phyloP scores from a whole-genome alignment of 768 basidiomycete species.

The Suillus luteus region DNA sequence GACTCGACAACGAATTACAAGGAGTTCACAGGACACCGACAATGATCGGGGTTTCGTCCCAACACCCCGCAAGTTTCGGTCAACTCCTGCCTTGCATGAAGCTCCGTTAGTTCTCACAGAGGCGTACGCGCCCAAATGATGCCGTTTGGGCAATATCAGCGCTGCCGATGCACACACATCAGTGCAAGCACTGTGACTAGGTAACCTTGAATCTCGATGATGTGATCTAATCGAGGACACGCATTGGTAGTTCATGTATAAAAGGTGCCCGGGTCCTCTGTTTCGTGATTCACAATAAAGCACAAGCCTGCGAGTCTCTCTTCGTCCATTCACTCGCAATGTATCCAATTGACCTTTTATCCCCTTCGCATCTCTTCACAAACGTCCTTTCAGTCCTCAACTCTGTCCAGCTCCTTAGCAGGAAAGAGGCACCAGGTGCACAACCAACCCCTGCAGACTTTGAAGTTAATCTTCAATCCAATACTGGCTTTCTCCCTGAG shows the following conservation, averaged over 20 bases:
- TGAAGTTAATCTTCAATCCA: conserved; percentile 45
- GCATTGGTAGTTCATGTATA: conserved; percentile 36
- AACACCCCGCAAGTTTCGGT: conserved; percentile 10
- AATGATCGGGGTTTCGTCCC: conserved; percentile 19
- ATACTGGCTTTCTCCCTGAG: conserved; percentile 86
- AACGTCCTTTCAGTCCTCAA: conserved; percentile 49
- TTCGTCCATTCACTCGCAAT: conserved; percentile 21
- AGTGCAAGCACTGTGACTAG: conserved; percentile 34
- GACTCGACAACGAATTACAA: conserved; percentile 17
- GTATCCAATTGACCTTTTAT: conserved; percentile 43
- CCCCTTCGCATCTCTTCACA: conserved; percentile 52
- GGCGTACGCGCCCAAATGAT: conserved; percentile 21
- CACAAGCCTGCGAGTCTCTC: conserved; percentile 14
- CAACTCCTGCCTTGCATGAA: conserved; percentile 8
- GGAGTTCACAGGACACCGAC: conserved; percentile 25
- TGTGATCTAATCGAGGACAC: conserved; percentile 29
- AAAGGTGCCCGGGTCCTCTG: conserved; percentile 20
- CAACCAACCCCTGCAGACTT: conserved; percentile 48
- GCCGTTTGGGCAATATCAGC: conserved; percentile 28
- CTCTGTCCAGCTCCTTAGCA: conserved; percentile 40
- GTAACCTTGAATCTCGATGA: conserved; percentile 35
- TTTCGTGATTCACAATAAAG: conserved; percentile 3
- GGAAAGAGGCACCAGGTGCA: conserved; percentile 31
- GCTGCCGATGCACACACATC: conserved; percentile 27
- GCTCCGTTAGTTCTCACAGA: conserved; percentile 12